Base-by-base conservation (phyloP, 1,284 basidiomycete genomes). In the Ustilago shanxiensis region DNA sequence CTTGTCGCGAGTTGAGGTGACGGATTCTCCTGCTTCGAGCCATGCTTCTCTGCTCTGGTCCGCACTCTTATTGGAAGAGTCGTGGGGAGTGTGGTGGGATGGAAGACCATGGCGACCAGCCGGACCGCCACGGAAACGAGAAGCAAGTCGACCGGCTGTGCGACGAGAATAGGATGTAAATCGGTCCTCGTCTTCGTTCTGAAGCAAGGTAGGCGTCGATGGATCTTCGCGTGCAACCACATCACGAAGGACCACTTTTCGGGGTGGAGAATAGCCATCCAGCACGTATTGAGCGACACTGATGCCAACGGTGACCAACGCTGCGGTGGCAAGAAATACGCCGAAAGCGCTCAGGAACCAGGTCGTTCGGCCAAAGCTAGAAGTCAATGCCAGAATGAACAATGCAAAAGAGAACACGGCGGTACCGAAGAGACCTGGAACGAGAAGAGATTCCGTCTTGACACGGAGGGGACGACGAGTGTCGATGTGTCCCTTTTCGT, bases 401-500 rank as follows among this genome's bases (percentile, higher is more conserved):
- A 80, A 63, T 26, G 79, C 72, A 31, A 80, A 72, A 8, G 56
- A 66, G 57, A 79, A 80, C 3, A 60, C 50, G 7, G 58, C 66
- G 0, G 61, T 66, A 1, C 63, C 65, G 18, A 72, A 26, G 8
- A 77, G 16, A 0, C 45, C 69, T 8, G 65, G 44, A 20, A 66
- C 44, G 16, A 80, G 66, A 14, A 72, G 53, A n/a, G 55, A 52
- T 29, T 80, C 79, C 20, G 67, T 58, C 50, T 67, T 65, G 39
- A 37, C 60, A 8, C 60, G 63, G 14, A 66, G 56, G n/a, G 77
- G 65, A 47, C 63, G 69, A 37, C 60, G 45, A 16, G 79, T 60
- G 22, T 79, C 79, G 62, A 80, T 79, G 53, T 67, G 70, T 3
- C 79, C 79, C 53, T 80, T 80, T 49, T 80, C 79, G 64, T 80